These are phyloP conservation scores for Solanum megistacrolobum DNA, from an alignment of 257 asterid genomes.

Conservation along the genomic window DNA sequence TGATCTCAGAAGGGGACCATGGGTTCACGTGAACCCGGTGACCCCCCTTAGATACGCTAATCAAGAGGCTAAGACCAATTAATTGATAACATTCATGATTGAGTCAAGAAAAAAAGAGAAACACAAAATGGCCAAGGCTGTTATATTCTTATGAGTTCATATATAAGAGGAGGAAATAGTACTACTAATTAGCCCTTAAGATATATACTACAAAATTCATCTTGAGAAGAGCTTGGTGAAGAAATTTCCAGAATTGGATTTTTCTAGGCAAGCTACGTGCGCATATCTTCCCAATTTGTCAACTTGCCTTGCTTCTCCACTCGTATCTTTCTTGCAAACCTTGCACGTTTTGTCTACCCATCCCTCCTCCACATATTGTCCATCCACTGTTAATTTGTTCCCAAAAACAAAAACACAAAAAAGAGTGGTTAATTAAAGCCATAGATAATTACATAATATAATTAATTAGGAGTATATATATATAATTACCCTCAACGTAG, in stretches of 20 bases:
- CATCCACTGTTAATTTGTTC: slow-evolving; percentile 51
- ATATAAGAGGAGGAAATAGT: neutral
- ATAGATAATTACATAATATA: neutral
- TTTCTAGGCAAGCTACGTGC: slow-evolving; percentile 65
- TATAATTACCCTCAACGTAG: slow-evolving; percentile 61
- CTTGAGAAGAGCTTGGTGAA: slow-evolving; percentile 63
- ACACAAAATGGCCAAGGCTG: neutral
- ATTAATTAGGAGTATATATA: neutral
- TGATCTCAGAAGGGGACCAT: too few species aligned
- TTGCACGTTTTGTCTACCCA: slow-evolving; percentile 98
- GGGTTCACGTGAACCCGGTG: too few species aligned
- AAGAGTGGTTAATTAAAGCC: neutral
- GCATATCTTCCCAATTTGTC: slow-evolving; percentile 82
- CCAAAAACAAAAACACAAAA: neutral
- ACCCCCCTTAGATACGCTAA: too few species aligned
- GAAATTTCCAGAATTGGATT: slow-evolving; percentile 54
- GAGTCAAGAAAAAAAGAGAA: neutral
- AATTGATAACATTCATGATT: neutral
- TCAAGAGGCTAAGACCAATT: neutral
- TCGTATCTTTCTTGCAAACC: slow-evolving; percentile 89
- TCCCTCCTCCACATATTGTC: slow-evolving; percentile 87
- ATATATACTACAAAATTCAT: slow-evolving; percentile 10
- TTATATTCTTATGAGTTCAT: neutral
- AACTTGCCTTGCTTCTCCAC: slow-evolving; percentile 71
- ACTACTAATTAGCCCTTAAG: too few species aligned